Conservation (phyloP, 495 filamentous ascomycete species). For the Penicillium tannophilum region DNA sequence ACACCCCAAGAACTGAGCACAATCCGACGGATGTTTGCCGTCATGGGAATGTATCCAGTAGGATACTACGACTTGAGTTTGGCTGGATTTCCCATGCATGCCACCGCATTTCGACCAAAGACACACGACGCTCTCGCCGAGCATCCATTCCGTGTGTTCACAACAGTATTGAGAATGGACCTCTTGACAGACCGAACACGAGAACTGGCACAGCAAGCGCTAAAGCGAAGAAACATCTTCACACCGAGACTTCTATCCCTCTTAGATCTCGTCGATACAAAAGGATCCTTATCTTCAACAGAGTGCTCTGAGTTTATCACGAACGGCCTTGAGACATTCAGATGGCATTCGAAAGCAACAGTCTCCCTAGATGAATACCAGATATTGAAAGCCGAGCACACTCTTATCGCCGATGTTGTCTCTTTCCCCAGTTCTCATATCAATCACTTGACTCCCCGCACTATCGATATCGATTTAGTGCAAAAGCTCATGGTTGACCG, state of each 20-base stretch:
- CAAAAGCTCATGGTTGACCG: slow-evolving; percentile 34
- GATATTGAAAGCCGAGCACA: slow-evolving; percentile 38
- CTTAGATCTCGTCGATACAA: slow-evolving; percentile 25
- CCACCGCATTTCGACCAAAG: slow-evolving; percentile 42
- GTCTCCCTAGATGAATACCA: slow-evolving; percentile 41
- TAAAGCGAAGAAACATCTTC: slow-evolving; percentile 41
- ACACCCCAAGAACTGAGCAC: slow-evolving; percentile 39
- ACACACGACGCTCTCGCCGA: slow-evolving; percentile 25
- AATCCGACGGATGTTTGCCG: slow-evolving; percentile 40
- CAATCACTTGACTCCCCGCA: slow-evolving; percentile 49
- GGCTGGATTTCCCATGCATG: slow-evolving; percentile 47
- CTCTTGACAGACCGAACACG: slow-evolving; percentile 34
- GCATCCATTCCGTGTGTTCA: slow-evolving; percentile 49
- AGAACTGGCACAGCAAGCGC: slow-evolving; percentile 24
- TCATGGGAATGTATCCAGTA: slow-evolving; percentile 47
- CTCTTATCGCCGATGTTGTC: slow-evolving; percentile 45
- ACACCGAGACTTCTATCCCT: slow-evolving; percentile 31
- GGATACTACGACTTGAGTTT: slow-evolving; percentile 48
- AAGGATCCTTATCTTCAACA: slow-evolving; percentile 19
- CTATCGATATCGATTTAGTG: slow-evolving; percentile 45
- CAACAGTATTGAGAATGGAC: slow-evolving; percentile 41
- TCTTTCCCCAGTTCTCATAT: slow-evolving; percentile 46
- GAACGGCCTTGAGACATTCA: slow-evolving; percentile 40
- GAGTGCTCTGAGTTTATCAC: slow-evolving; percentile 35
- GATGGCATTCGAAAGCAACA: slow-evolving; percentile 42